phyloP scores from a whole-genome alignment of 2,329 filamentous ascomycete genomes.

The Aureobasidium sp. region DNA sequence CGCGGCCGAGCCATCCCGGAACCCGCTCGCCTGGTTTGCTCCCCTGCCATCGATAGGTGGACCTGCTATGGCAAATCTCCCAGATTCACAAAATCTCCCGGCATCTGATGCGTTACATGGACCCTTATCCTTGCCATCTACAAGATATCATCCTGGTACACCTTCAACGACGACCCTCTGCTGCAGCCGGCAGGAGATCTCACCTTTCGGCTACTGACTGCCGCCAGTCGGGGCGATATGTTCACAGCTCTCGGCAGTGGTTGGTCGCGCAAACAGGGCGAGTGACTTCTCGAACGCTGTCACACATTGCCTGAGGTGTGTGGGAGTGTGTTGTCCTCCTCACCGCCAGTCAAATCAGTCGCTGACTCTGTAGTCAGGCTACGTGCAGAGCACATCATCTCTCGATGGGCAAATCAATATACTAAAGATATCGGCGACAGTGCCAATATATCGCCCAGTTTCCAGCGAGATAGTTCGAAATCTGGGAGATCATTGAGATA shows the following conservation, averaged over 20 bases:
- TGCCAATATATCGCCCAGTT: conserved; percentile 13
- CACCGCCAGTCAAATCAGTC: conserved; percentile 10
- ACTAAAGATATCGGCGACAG: neutral
- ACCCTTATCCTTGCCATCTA: conserved; percentile 6
- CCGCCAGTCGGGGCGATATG: conserved; percentile 4
- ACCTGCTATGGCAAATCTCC: neutral
- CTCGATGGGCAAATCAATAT: conserved; percentile 5
- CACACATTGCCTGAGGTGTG: conserved; percentile 8
- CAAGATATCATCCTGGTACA: neutral
- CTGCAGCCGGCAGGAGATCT: conserved; percentile 5
- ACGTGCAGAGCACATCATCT: conserved; percentile 5
- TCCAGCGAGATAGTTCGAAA: neutral
- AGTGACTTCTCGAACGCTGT: conserved; percentile 5
- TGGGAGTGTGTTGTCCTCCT: conserved; percentile 8
- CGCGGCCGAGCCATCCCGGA: conserved; percentile 11
- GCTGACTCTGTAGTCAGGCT: neutral
- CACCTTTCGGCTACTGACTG: conserved; percentile 9
- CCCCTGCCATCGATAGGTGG: conserved; percentile 10
- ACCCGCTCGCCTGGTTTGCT: conserved; percentile 15
- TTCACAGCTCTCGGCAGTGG: conserved; percentile 4
- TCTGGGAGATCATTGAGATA: conserved; percentile 12
- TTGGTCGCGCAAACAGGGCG: conserved; percentile 6
- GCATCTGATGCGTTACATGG: conserved; percentile 1
- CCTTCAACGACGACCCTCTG: neutral
- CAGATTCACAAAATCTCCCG: conserved; percentile 10